Conservation (phyloP, 768 basidiomycete species). For the Trametes gibbosa region DNA sequence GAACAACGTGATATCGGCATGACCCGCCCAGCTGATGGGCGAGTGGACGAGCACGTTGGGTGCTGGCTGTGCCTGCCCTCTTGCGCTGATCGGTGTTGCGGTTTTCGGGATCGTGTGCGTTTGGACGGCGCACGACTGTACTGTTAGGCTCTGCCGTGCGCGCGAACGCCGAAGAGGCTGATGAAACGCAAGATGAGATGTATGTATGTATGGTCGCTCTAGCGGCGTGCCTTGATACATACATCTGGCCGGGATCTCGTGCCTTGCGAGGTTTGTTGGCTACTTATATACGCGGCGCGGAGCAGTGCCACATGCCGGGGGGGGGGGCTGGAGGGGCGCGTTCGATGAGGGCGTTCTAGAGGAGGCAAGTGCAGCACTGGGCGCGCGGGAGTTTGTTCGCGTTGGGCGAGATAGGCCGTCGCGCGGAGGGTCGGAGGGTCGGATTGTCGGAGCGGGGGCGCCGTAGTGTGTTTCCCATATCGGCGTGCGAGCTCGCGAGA, state of each 20-base stretch:
- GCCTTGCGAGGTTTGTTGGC: background rate
- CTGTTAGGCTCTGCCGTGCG: too few species aligned
- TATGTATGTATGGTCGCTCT: too few species aligned
- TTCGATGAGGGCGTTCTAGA: background rate
- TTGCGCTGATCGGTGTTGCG: too few species aligned
- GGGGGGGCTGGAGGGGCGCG: too few species aligned
- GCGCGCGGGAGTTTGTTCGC: background rate
- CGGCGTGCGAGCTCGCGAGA: background rate
- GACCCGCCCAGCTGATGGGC: too few species aligned
- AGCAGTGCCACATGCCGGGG: background rate
- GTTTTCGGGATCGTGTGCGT: too few species aligned
- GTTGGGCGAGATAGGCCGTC: background rate
- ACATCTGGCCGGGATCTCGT: background rate
- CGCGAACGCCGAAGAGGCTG: too few species aligned
- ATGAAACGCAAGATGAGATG: too few species aligned
- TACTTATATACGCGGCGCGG: background rate
- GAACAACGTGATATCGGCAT: too few species aligned
- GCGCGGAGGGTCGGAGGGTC: background rate
- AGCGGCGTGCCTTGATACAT: background rate
- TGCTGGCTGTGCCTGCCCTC: too few species aligned
- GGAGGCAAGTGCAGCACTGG: background rate
- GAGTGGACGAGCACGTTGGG: too few species aligned
- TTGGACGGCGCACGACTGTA: too few species aligned
- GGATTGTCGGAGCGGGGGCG: background rate
- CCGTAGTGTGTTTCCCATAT: background rate